Evolutionary conservation across 2,329 filamentous ascomycete genomes (phyloP).

Genomic region (Arthrobotrys sinensis): DNA sequence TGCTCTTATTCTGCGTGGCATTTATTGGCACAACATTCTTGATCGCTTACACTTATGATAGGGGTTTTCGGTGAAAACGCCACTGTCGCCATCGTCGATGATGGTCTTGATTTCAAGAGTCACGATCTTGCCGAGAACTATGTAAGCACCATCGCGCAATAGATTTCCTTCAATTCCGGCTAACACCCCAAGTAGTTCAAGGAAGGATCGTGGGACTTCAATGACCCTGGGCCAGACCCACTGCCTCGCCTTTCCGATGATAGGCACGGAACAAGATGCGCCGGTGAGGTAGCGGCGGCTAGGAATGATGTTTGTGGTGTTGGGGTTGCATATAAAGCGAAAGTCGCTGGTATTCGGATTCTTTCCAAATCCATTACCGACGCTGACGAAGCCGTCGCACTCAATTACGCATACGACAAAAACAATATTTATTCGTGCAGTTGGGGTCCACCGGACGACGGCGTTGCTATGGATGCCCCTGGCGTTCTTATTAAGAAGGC

Average conservation of each 20-base stretch:
- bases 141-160: constrained; percentile 54
- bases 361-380: constrained; percentile 91
- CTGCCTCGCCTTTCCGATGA: constrained; percentile 88
- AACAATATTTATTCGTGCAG: constrained; percentile 99
- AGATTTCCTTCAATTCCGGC: background rate
- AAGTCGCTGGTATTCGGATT: constrained; percentile 89
- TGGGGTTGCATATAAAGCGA: constrained; percentile 94
- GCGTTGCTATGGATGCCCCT: constrained; percentile 92
- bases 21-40: background rate
- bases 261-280: constrained; percentile 91
- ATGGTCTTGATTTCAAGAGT: constrained; percentile 96
- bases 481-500: constrained; percentile 88
- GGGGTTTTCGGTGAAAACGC: constrained; percentile 86
- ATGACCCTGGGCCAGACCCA: constrained; percentile 84
- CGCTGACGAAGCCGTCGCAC: constrained; percentile 88
- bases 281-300: constrained; percentile 93
- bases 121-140: constrained; percentile 90
- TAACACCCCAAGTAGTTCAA: constrained; percentile 76
- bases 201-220: constrained; percentile 94
- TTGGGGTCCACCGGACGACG: constrained; percentile 96
- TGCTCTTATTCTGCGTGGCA: background rate
- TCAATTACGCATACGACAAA: constrained; percentile 91
- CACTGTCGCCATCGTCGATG: constrained; percentile 94
- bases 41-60: constrained; percentile 19
- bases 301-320: constrained; percentile 93